These are phyloP conservation scores for Ulota crispa DNA, from an alignment of 225 moss, liverwort and hornwort genomes.

Conservation along the genomic window DNA sequence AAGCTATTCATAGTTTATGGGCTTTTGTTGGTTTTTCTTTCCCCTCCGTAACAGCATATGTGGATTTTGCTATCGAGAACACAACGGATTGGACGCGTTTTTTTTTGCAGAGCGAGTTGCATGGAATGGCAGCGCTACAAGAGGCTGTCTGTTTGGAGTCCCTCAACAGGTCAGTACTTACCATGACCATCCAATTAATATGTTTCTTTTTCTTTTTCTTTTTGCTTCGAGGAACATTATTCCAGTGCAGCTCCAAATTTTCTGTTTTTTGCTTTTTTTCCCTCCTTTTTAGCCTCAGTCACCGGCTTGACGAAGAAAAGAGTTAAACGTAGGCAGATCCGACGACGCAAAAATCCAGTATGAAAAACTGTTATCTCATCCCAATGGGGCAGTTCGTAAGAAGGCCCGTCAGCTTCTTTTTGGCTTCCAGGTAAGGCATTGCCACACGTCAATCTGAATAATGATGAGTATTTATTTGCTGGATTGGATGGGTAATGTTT, in stretches of 20 bases:
- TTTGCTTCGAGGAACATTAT: not conserved
- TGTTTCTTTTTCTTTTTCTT: not conserved
- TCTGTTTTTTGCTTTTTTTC: not conserved
- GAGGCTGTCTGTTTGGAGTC: slow-evolving; percentile 86
- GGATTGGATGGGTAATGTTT: not conserved
- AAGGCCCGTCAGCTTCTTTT: slow-evolving; percentile 81
- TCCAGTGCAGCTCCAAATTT: not conserved
- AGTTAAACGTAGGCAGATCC: slow-evolving; percentile 62
- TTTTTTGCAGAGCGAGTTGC: slow-evolving; percentile 79
- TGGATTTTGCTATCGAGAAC: not conserved
- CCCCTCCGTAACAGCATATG: slow-evolving; percentile 1
- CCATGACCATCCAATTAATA: not conserved
- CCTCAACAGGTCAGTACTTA: slow-evolving; percentile 65
- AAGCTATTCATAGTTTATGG: not conserved
- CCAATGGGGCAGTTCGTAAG: slow-evolving; percentile 66
- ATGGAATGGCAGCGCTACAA: slow-evolving; percentile 75
- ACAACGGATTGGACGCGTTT: not conserved
- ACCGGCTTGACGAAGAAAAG: slow-evolving; percentile 28
- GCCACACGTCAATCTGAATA: not conserved
- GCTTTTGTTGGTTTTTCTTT: not conserved
- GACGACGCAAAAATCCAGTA: slow-evolving; percentile 77
- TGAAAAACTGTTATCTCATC: slow-evolving; percentile 83
- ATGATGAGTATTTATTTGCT: not conserved
- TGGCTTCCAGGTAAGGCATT: slow-evolving; percentile 71
- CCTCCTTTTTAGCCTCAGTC: not conserved